Conservation (phyloP, 148 eudicot species). For the Chenopodium formosanum region DNA sequence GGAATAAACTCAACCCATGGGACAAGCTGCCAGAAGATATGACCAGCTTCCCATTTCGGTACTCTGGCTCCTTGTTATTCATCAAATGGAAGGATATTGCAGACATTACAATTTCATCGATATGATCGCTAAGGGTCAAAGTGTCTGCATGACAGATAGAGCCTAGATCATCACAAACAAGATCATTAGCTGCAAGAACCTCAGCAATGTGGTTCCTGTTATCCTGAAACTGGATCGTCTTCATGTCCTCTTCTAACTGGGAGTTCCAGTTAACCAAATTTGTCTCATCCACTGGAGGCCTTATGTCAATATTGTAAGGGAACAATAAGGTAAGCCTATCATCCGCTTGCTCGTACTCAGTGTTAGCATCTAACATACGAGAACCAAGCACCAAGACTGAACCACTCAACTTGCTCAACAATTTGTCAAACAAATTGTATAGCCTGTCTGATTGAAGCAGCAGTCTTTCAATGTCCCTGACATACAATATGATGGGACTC, state of each 20-base stretch:
- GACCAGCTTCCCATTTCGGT: conserved; percentile 82
- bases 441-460: conserved; percentile 63
- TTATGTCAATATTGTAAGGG: conserved; percentile 74
- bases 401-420: conserved; percentile 64
- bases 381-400: conserved; percentile 78
- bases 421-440: conserved; percentile 54
- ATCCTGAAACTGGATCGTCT: conserved; percentile 68
- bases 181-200: conserved; percentile 84
- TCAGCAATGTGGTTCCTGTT: conserved; percentile 83
- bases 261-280: conserved; percentile 68
- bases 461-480: conserved; percentile 70
- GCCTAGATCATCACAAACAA: conserved; percentile 75
- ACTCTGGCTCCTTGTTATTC: conserved; percentile 74
- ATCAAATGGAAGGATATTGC: conserved; percentile 81
- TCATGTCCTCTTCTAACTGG: conserved; percentile 83
- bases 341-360: conserved; percentile 47
- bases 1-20: conserved; percentile 86
- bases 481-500: conserved; percentile 63
- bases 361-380: conserved; percentile 46
- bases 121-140: conserved; percentile 55
- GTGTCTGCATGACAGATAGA: conserved; percentile 77
- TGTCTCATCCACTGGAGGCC: conserved; percentile 79
- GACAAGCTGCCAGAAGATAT: conserved; percentile 84
- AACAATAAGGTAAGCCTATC: conserved; percentile 55
- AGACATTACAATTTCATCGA: conserved; percentile 80